Evolutionary conservation across 2,329 filamentous ascomycete species (phyloP), one percentile per base, ranked within the genome.

Genomic region (Juglanconis sp.): DNA sequence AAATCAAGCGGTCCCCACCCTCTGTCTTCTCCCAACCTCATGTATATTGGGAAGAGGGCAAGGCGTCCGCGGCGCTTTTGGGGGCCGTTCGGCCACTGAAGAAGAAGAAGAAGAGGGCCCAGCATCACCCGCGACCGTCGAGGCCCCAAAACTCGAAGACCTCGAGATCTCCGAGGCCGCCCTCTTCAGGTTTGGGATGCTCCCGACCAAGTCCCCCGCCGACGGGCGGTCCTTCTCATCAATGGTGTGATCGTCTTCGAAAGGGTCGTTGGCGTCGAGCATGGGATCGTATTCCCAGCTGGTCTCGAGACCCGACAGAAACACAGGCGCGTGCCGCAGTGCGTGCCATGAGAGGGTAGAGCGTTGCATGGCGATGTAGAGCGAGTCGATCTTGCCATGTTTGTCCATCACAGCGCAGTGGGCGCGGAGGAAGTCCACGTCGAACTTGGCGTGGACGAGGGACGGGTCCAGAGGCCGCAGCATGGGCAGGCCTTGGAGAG

Each of bases 341-440:
- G 76, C 78, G 61, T 80, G 76, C 84, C 84, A 87, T 2, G 81
- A 82, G n/a, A 87, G 73, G 6, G 77, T 80, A 58, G 82, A 78
- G 5, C 76, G 68, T 11, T 76, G 73, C 81, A 85, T 82, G 58
- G 83, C 81, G 59, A 87, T 84, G 65, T 87, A 87, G 13, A 87
- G 70, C 24, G 83, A 84, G 65, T 85, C 81, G 31, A 85, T 80
- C 65, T 80, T 82, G 48, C 83, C 84, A 56, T 75, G 77, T 3
- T 75, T 73, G 51, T 84, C 80, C 53, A 79, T 76, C 3, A 85
- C 81, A n/a, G 82, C 84, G 65, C 83, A 86, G 68, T 85, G 73
- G 46, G 74, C 69, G 32, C 74, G 75, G 32, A 87, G 72, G 58
- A 86, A 86, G 7, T 79, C 76, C 50, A 77, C 69, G 66, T 84